Evolutionary conservation across 192 early-diverging fungal species (phyloP).

Genomic region (Mortierella hygrophila): DNA sequence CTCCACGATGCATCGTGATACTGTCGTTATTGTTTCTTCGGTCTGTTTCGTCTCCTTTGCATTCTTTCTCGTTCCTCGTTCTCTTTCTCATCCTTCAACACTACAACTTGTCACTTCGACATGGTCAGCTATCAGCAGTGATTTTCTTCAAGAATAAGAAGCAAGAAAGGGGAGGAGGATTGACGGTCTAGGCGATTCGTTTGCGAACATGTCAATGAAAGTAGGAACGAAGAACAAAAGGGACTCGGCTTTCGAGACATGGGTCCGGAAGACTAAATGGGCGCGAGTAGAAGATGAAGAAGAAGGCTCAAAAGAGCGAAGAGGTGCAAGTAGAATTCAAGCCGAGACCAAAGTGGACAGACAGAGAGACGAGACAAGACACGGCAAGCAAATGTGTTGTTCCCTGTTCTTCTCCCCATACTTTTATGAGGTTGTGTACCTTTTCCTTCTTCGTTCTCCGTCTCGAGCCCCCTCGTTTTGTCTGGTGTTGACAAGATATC

Average conservation of each 20-base stretch:
- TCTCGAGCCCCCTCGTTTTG: not conserved
- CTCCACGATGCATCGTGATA: no score
- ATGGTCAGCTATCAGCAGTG: not conserved
- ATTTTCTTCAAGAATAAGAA: not conserved
- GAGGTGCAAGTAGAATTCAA: not conserved
- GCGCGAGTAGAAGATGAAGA: not conserved
- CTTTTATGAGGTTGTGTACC: not conserved
- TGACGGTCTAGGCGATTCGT: not conserved
- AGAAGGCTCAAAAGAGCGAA: not conserved
- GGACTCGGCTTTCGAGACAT: not conserved
- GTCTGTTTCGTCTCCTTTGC: not conserved
- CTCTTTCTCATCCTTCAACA: not conserved
- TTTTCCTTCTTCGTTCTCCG: not conserved
- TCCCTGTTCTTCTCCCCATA: not conserved
- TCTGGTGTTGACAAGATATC: not conserved
- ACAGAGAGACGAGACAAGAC: not conserved
- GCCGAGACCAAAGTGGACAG: conserved; percentile 3
- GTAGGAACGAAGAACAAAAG: no score
- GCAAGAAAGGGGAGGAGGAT: not conserved
- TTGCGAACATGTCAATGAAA: not conserved
- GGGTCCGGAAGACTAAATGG: not conserved
- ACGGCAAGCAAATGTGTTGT: not conserved
- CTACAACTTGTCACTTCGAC: not conserved
- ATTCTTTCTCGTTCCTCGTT: not conserved
- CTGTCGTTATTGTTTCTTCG: not conserved